A percentile compares a stretch with the other conserved stretches of the same genome.
Evolutionary conservation across 108 stramenopile genomes (phyloP).

Genomic region (Cyclotella baltica): DNA sequence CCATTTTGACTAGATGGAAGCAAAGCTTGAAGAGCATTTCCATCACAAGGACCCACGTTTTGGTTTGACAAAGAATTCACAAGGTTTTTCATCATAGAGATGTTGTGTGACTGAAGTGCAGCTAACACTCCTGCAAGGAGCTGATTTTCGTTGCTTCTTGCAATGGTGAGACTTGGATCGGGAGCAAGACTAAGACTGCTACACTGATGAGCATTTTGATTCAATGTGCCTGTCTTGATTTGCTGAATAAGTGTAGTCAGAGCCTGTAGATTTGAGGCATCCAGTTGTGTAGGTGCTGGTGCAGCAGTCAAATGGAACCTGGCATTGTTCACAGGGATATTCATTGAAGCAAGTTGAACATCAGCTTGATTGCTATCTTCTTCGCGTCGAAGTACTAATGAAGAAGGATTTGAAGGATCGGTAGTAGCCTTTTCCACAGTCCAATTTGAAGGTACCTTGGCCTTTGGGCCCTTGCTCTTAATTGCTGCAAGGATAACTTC

Average conservation of each 20-base stretch:
- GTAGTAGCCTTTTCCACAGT: not conserved
- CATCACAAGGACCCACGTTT: not conserved
- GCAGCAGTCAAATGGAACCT: not conserved
- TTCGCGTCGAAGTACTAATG: not conserved
- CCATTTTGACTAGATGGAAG: not conserved
- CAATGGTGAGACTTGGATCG: not conserved
- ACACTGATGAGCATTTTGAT: not conserved
- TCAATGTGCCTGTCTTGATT: not conserved
- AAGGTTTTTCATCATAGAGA: not conserved
- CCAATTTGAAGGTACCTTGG: slow-evolving; percentile 6
- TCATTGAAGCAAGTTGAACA: not conserved
- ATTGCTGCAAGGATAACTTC: not conserved
- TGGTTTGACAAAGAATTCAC: not conserved
- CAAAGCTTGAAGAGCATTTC: not conserved
- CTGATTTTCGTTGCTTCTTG: not conserved
- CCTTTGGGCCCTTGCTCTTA: not conserved
- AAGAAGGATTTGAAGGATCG: not conserved
- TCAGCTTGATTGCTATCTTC: not conserved
- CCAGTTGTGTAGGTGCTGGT: not conserved
- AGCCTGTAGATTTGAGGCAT: not conserved
- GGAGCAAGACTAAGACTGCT: not conserved
- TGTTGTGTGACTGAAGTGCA: not conserved
- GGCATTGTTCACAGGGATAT: not conserved
- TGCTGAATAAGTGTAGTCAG: not conserved
- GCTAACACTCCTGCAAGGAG: not conserved